Conservation (phyloP, 2,329 filamentous ascomycete genomes). For the Zelopaecilomyces penicillatus region DNA sequence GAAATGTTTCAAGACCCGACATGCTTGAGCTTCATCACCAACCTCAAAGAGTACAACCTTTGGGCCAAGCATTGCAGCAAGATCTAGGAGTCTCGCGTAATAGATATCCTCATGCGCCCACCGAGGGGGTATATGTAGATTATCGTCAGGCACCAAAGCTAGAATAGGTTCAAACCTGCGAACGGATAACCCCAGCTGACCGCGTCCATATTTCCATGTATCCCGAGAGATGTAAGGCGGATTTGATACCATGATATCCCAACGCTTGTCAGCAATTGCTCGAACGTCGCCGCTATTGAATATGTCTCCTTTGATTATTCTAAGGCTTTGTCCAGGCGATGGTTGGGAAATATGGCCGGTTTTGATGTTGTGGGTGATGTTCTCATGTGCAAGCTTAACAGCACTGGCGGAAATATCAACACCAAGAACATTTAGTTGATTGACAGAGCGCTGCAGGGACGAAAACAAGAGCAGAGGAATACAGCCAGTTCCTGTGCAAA, state of each 20-base stretch:
- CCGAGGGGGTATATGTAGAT: constrained; percentile 19
- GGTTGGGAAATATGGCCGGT: constrained; percentile 15
- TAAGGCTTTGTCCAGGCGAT: constrained; percentile 21
- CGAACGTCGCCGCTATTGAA: constrained; percentile 34
- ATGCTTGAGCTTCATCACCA: constrained; percentile 59
- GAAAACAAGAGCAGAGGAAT: constrained; percentile 71
- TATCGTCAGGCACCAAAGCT: constrained; percentile 57
- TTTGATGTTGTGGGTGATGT: constrained; percentile 45
- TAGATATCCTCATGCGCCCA: constrained; percentile 47
- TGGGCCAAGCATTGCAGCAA: constrained; percentile 42
- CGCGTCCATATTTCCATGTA: constrained; percentile 29
- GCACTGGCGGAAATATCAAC: constrained; percentile 65
- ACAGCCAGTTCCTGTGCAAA: constrained; percentile 88
- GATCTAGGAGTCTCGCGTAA: constrained; percentile 55
- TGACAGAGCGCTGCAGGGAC: constrained; percentile 39
- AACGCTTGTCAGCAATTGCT: constrained; percentile 17
- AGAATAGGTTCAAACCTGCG: constrained; percentile 71
- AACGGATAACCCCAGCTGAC: constrained; percentile 60
- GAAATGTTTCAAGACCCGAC: constrained; percentile 49
- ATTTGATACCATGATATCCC: constrained; percentile 73
- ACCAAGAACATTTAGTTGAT: constrained; percentile 48
- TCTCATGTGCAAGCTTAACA: constrained; percentile 55
- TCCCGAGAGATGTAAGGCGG: constrained; percentile 77
- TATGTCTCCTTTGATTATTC: constrained; percentile 41
- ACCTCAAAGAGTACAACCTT: constrained; percentile 61